These are phyloP conservation scores for Cytospora paraplurivora DNA, from an alignment of 2,329 filamentous ascomycete species.

Conservation along the genomic window DNA sequence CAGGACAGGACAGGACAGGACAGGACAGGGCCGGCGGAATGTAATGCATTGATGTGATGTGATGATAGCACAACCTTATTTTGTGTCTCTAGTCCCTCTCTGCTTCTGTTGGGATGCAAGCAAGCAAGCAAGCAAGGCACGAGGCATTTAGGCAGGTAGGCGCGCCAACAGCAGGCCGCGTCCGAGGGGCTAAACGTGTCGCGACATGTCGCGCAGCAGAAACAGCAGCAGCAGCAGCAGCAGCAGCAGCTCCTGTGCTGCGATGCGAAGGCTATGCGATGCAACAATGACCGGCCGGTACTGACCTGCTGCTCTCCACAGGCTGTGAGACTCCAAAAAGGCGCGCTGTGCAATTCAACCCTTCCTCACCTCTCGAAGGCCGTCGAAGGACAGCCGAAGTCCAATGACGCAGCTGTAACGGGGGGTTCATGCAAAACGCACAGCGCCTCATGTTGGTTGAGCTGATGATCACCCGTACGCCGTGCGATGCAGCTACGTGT, in stretches of 20 bases:
- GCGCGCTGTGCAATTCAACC: neutral
- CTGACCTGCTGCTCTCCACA: slow-evolving; percentile 1
- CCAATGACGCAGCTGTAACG: slow-evolving; percentile 23
- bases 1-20: slow-evolving; percentile 13
- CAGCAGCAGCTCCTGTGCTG: slow-evolving; percentile 4
- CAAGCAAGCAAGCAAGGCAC: neutral
- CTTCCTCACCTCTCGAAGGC: neutral
- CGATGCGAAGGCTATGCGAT: slow-evolving; percentile 21
- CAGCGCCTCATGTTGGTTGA: slow-evolving; percentile 12
- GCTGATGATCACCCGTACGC: slow-evolving; percentile 5
- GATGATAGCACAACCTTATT: neutral
- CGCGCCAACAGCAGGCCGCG: neutral
- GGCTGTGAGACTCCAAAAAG: slow-evolving; percentile 11
- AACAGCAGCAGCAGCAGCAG: neutral
- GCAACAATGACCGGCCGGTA: slow-evolving; percentile 14
- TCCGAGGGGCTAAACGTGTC: neutral
- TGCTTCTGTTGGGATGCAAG: slow-evolving; percentile 4
- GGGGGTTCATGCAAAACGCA: slow-evolving; percentile 18
- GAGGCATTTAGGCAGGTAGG: neutral
- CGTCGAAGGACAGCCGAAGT: slow-evolving; percentile 7
- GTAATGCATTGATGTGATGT: neutral
- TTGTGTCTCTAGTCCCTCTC: neutral
- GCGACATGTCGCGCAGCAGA: neutral
- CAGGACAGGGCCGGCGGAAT: slow-evolving; percentile 1
- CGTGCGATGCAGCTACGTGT: slow-evolving; percentile 12